Evolutionary conservation across 176 grass and related monocot genomes (phyloP).

Genomic region (Zizania latifolia): DNA sequence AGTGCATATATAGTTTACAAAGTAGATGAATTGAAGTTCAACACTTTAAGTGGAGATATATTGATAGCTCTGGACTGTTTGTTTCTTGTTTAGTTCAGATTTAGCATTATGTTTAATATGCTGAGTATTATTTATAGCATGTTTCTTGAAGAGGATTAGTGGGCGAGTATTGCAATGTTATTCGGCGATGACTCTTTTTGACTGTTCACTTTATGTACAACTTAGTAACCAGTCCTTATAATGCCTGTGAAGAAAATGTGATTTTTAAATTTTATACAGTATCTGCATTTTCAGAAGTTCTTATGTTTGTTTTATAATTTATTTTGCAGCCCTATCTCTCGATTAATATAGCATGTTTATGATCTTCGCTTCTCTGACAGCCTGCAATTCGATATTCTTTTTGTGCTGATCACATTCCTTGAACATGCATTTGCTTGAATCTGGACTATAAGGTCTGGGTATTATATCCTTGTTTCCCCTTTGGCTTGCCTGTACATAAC

Average conservation of each 20-base stretch:
- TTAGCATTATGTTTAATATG: not conserved
- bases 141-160: too few relatives aligned
- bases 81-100: constrained; percentile 10
- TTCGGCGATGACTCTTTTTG: not conserved
- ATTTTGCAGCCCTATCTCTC: not conserved
- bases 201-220: not conserved
- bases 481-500: not conserved
- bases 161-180: not conserved
- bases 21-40: not conserved
- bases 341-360: not conserved
- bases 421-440: not conserved
- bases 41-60: constrained; percentile 4
- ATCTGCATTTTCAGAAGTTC: not conserved
- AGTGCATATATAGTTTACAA: constrained; percentile 6
- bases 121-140: constrained; percentile 1
- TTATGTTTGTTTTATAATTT: not conserved
- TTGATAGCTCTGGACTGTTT: not conserved
- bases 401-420: constrained; percentile 4
- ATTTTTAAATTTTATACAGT: not conserved
- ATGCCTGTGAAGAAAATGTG: not conserved
- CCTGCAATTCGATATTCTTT: not conserved
- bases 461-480: not conserved
- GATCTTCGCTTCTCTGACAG: not conserved
- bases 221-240: not conserved
- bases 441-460: not conserved